Evolutionary conservation across 331 rosid species (phyloP).

Genomic region (Malus hybrid): DNA sequence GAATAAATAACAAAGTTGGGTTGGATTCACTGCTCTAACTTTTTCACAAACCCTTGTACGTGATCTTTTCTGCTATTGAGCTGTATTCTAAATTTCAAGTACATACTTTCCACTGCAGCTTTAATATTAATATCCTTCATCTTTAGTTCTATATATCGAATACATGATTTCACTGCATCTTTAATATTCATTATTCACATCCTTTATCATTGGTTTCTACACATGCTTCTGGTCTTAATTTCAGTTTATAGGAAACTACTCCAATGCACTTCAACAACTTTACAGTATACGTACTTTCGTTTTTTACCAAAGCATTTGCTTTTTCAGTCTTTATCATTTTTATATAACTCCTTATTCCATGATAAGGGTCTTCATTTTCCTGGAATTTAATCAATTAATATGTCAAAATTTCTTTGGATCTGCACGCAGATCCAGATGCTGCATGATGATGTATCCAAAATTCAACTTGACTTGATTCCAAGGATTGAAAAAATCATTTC

Average conservation of each 20-base stretch:
- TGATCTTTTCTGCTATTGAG: neutral
- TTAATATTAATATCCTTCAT: neutral
- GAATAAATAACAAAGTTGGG: neutral
- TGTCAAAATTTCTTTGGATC: neutral
- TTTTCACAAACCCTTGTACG: neutral
- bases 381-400: neutral
- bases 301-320: neutral
- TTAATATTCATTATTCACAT: too few species aligned
- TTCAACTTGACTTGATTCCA: conserved; percentile 73
- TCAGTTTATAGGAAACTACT: neutral
- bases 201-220: neutral
- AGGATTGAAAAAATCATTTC: conserved; percentile 74
- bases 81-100: neutral
- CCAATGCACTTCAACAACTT: neutral
- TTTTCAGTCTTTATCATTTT: neutral
- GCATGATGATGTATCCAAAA: conserved; percentile 58
- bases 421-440: conserved; percentile 57
- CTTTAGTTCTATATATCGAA: too few species aligned
- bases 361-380: neutral
- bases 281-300: neutral
- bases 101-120: neutral
- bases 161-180: too few species aligned
- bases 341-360: neutral
- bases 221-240: neutral
- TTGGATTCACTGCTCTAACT: neutral